Conservation (phyloP, 2,329 filamentous ascomycete genomes). For the Aspergillus candidus region DNA sequence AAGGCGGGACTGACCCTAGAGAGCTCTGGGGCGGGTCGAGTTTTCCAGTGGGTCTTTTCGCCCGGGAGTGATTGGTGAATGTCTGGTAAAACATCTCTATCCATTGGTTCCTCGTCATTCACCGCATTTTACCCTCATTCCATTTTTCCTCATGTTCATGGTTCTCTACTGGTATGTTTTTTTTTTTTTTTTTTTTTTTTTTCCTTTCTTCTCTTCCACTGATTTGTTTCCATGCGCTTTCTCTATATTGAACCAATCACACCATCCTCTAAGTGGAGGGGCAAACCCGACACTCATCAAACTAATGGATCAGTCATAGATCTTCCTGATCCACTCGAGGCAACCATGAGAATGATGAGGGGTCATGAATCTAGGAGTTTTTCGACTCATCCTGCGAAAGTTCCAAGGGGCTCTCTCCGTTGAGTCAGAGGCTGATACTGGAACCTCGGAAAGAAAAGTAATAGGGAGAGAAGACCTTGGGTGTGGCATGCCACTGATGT, state of each 20-base stretch:
- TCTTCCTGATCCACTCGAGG: too few relatives aligned
- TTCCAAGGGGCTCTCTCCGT: too few relatives aligned
- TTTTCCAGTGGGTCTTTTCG: conserved; percentile 23
- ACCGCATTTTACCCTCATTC: conserved; percentile 27
- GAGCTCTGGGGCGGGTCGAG: conserved; percentile 18
- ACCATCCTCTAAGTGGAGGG: too few relatives aligned
- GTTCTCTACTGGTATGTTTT: neutral
- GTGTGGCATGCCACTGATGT: too few relatives aligned
- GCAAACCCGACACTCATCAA: too few relatives aligned
- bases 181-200: conserved; percentile 9
- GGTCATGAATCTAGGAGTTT: too few relatives aligned
- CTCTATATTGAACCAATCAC: conserved; percentile 8
- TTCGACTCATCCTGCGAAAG: too few relatives aligned
- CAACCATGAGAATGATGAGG: too few relatives aligned
- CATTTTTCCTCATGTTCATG: conserved; percentile 3
- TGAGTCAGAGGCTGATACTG: too few relatives aligned
- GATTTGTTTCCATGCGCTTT: neutral
- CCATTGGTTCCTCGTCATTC: conserved; percentile 25
- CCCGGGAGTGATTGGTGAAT: conserved; percentile 20
- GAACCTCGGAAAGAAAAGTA: too few relatives aligned
- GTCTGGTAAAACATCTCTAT: conserved; percentile 7
- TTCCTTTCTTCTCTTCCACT: conserved; percentile 6
- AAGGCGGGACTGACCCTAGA: neutral
- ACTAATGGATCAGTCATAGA: too few relatives aligned
- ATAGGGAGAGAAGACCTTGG: too few relatives aligned